Conservation (phyloP, 2,329 filamentous ascomycete genomes). For the Verruconis gallopava region DNA sequence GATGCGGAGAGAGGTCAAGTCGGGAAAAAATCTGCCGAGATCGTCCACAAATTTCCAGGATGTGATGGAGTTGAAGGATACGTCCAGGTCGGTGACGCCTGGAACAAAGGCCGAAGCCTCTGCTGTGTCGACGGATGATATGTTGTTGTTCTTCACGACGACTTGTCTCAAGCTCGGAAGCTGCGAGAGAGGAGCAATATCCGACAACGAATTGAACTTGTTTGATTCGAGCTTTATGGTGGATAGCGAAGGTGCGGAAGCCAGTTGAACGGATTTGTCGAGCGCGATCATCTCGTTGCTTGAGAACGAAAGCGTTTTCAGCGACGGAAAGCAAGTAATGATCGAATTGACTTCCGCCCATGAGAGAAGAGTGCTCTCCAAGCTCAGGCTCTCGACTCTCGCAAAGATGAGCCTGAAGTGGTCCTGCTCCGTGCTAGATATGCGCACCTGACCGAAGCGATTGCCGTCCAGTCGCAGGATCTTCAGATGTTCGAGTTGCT, state of each 20-base stretch:
- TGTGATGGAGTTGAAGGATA: constrained; percentile 32
- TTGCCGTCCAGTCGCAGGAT: constrained; percentile 53
- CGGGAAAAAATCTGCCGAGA: constrained; percentile 56
- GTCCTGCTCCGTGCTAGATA: constrained; percentile 16
- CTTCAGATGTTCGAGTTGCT: constrained; percentile 51
- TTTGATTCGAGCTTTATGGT: constrained; percentile 23
- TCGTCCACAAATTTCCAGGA: constrained; percentile 63
- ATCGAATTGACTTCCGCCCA: constrained; percentile 21
- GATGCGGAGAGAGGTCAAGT: constrained; percentile 61
- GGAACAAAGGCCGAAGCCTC: constrained; percentile 16
- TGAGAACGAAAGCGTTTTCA: constrained; percentile 3
- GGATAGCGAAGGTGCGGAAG: constrained; percentile 17
- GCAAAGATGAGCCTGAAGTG: constrained; percentile 20
- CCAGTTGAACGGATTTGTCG: neutral
- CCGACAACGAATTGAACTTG: constrained; percentile 45
- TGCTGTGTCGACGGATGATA: constrained; percentile 31
- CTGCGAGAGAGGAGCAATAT: constrained; percentile 45
- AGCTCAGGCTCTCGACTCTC: constrained; percentile 30
- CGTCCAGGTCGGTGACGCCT: constrained; percentile 26
- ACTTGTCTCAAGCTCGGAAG: constrained; percentile 40
- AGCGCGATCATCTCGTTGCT: neutral
- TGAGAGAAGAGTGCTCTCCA: constrained; percentile 35
- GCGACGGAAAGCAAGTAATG: neutral
- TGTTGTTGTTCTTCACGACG: constrained; percentile 62
- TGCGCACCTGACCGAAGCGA: constrained; percentile 39